Percentiles rank a stretch among this genome's conserved stretches.
Conservation (phyloP, 768 basidiomycete species). For the Rhodosporidiobolus sp. region DNA sequence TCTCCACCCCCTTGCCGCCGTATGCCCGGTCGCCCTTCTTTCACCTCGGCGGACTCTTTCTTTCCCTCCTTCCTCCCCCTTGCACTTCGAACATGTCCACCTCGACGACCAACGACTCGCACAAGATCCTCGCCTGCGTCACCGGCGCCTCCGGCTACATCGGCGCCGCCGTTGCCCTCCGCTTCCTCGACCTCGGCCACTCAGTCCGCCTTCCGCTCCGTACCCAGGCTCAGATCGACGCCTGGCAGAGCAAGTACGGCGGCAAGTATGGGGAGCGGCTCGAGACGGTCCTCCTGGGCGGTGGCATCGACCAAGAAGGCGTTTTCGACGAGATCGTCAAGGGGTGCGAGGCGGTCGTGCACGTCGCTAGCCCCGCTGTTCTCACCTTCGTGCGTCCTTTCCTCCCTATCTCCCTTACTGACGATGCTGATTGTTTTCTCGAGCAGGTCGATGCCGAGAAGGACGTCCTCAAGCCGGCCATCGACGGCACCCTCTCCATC, state of each 20-base stretch:
- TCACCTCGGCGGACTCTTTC: background rate
- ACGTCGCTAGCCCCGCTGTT: background rate
- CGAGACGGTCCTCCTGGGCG: background rate
- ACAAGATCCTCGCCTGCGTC: background rate
- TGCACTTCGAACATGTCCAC: conserved; percentile 5
- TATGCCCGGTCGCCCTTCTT: too few species aligned
- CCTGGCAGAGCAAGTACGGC: background rate
- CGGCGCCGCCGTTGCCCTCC: background rate
- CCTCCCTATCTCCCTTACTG: background rate
- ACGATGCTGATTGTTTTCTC: too few species aligned
- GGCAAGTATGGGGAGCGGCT: background rate
- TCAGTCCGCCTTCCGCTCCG: background rate
- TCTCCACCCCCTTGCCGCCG: too few species aligned
- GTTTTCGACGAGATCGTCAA: background rate
- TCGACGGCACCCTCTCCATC: background rate
- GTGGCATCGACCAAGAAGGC: background rate
- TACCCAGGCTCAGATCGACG: background rate
- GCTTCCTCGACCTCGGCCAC: background rate
- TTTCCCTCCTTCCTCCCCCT: background rate
- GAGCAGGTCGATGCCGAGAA: background rate
- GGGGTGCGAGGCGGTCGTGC: background rate
- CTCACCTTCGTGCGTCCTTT: background rate
- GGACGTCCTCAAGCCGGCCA: background rate
- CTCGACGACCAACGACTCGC: conserved; percentile 1
- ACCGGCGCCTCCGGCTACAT: background rate